phyloP scores from a whole-genome alignment of 768 basidiomycete species.

The Collybia sp. region DNA sequence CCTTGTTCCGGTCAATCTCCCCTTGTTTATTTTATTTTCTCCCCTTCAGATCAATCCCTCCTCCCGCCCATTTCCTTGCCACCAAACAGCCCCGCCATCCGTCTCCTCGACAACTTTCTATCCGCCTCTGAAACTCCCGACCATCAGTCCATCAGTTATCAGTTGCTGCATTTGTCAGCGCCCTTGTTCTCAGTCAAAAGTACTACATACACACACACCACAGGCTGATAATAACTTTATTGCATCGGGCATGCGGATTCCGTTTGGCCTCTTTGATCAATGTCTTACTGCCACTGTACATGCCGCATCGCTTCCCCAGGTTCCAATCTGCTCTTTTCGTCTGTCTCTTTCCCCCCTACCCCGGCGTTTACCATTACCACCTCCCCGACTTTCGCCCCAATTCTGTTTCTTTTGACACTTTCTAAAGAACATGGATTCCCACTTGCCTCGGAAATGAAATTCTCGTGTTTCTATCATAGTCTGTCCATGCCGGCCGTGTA shows the following conservation, averaged over 20 bases:
- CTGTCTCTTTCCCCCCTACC: background rate
- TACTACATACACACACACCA: no score
- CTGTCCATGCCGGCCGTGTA: conserved; percentile 7
- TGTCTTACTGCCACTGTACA: no score
- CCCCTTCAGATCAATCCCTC: conserved; percentile 7
- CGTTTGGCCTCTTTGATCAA: no score
- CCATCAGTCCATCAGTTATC: no score
- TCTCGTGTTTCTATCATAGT: conserved; percentile 19
- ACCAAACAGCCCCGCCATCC: no score
- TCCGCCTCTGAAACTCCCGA: no score
- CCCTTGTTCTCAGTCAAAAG: no score
- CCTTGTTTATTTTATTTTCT: conserved; percentile 8
- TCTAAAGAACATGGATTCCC: conserved; percentile 1
- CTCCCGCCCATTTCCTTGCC: background rate
- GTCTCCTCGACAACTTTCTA: no score
- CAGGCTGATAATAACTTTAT: no score
- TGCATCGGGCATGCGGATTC: no score
- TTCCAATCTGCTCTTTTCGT: background rate
- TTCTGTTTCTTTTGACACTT: background rate
- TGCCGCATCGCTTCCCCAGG: background rate
- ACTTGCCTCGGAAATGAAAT: conserved; percentile 29
- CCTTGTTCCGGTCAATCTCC: conserved; percentile 10
- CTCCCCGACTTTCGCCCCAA: background rate
- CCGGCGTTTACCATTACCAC: background rate
- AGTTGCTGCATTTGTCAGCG: no score